Evolutionary conservation across 2,329 filamentous ascomycete genomes (phyloP), one percentile per base, ranked within the genome.

Genomic region (Cyphellophora europaea): DNA sequence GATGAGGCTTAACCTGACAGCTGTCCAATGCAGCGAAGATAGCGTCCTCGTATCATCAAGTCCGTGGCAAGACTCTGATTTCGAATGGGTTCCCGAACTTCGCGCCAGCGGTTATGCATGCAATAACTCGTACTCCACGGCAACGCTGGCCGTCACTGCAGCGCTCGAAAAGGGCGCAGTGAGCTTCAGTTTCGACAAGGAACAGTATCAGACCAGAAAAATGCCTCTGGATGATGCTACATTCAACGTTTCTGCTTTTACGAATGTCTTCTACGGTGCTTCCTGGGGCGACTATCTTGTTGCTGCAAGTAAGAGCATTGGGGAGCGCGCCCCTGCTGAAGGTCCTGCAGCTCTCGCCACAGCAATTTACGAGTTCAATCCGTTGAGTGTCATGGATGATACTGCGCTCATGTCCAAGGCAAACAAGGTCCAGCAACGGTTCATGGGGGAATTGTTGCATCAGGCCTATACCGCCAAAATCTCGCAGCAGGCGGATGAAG

Each of bases 361-460:
- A 1, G 48, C 48, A 3, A 18, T 47, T 2, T 50, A 49, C 14
- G 32, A 48, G 14, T 48, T 48, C 19, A 42, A 48, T 12, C 19
- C 33, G 10, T 14, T 19, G 13, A 30, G 19, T 16, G 30, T 38
- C 30, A 30, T 37, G 10, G 35, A 28, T 6, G 15, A 6, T 5
- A 19, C 14, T 12, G 17, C 17, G 27, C 16, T 38, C 11, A 19
- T 33, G 18, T 14, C 34, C 10, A 16, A 31, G 10, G 30, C 31
- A 3, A 35, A 33, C 16, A 33, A 19, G 17, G 28, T 41, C 16
- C 30, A 41, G 31, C 38, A 41, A 27, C 35, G 38, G 2, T 41
- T 37, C 23, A 27, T 40, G 10, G 37, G 33, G 10, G 37, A 40
- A 31, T 28, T 32, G 31, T 12, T 32, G 12, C 13, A n/a, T n/a